Evolutionary conservation across 805 yeast genomes (phyloP).

Genomic region (Clavispora vitiphila): DNA sequence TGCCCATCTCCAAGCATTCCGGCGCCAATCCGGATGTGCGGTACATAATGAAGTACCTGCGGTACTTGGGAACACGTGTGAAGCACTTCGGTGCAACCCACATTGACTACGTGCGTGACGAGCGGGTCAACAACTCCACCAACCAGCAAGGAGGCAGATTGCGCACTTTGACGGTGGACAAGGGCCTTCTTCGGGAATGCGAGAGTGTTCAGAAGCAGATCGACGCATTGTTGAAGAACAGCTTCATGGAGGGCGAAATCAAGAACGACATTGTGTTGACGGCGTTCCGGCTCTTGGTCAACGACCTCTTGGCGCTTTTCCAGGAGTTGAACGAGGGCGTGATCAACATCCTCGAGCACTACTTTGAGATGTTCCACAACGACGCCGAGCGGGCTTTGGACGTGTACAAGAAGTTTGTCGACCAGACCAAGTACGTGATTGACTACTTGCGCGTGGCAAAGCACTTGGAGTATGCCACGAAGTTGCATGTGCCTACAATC

Average conservation of each 20-base stretch:
- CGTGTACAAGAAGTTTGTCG: conserved; percentile 80
- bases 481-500: conserved; percentile 89
- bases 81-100: conserved; percentile 60
- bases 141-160: conserved; percentile 55
- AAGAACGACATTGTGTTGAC: conserved; percentile 80
- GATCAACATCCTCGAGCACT: conserved; percentile 86
- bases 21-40: conserved; percentile 45
- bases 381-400: conserved; percentile 86
- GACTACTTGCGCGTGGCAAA: conserved; percentile 86
- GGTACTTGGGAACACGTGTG: conserved; percentile 65
- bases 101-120: conserved; percentile 76
- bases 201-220: conserved; percentile 84
- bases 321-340: conserved; percentile 95
- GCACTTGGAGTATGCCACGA: conserved; percentile 79
- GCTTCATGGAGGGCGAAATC: conserved; percentile 72
- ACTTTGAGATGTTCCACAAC: conserved; percentile 80
- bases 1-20: conserved; percentile 34
- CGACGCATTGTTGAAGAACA: conserved; percentile 66
- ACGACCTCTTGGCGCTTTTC: conserved; percentile 79
- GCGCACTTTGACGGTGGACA: conserved; percentile 60
- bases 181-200: conserved; percentile 77
- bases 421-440: conserved; percentile 81
- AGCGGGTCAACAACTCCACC: conserved; percentile 42
- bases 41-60: conserved; percentile 60
- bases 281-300: conserved; percentile 83